Evolutionary conservation across 2,329 filamentous ascomycete genomes (phyloP).

Genomic region (Arthrinium puccinioides): DNA sequence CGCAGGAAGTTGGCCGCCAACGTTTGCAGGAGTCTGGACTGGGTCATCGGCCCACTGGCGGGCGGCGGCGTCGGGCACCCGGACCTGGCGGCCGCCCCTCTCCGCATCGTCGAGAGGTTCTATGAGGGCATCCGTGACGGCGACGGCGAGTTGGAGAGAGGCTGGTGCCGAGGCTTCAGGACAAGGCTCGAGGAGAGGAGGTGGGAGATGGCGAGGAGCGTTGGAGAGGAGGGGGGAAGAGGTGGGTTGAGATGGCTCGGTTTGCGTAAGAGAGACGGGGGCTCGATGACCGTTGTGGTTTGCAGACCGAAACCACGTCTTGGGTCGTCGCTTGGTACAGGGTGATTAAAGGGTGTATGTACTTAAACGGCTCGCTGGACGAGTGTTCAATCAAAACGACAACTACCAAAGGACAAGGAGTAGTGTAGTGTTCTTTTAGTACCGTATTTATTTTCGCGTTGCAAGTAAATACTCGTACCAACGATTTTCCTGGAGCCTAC

Average conservation of each 20-base stretch:
- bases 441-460: too few species aligned
- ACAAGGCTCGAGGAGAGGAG: slow-evolving; percentile 13
- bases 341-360: too few species aligned
- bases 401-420: too few species aligned
- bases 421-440: too few species aligned
- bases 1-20: slow-evolving; percentile 37
- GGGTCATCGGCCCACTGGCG: slow-evolving; percentile 24
- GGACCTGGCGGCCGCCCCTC: slow-evolving; percentile 19
- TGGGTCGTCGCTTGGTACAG: too few species aligned
- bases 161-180: slow-evolving; percentile 17
- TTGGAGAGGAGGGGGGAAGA: slow-evolving; percentile 4
- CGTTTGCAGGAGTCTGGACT: slow-evolving; percentile 45
- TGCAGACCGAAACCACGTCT: too few species aligned
- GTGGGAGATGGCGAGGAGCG: slow-evolving; percentile 8
- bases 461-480: too few species aligned
- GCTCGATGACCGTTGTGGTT: too few species aligned
- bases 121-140: slow-evolving; percentile 13
- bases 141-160: slow-evolving; percentile 15
- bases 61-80: slow-evolving; percentile 9
- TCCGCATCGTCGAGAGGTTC: slow-evolving; percentile 18
- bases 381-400: too few species aligned
- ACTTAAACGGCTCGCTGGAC: too few species aligned
- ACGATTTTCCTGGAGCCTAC: too few species aligned
- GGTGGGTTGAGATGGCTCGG: slow-evolving; percentile 16
- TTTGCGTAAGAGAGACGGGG: slow-evolving; percentile 12